Base-by-base conservation (phyloP, 2,329 filamentous ascomycete species). In the Aspergillus sp. region DNA sequence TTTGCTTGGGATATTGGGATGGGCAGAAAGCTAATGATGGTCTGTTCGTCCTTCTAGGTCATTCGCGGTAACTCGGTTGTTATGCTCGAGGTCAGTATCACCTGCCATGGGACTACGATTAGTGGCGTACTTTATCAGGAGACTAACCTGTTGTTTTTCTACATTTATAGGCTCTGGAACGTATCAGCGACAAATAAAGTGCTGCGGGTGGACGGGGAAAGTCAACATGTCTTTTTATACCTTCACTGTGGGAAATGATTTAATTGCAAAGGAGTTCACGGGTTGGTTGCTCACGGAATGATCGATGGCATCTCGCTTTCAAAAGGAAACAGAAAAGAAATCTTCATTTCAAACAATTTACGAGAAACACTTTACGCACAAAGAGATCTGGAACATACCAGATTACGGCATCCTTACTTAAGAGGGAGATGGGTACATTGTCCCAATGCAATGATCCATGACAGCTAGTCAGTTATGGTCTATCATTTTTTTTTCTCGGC, bases 1-100 rank as follows among this genome's bases (percentile, higher is more conserved):
- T 36, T 36, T 36, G 32, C 10, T 2, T 10, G 12, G 6, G 12
- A 21, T 28, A n/a, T 21, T 17, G 8, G 6, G 5, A 2, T 7
- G 28, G 28, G 28, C 41, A 32, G n/a, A 13, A 10, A n/a, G 8
- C 66, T 68, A 60, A 67, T 55, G 7, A 9, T 32, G 28, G 28
- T 45, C 17, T 36, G 5, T 36, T 36, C 12, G 32, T 15, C 32
- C 30, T 28, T 54, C 28, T 63, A 92, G 90, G 91, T 97, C 66
- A 97, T 99, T 72, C 91, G 96, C 69, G 95, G 95, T 66, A 99
- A 99, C 80, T 97, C 94, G 2, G 93, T 99, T 25, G 93, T 99
- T 58, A 97, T 99, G 94, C 86, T 99, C 58, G 96, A 99, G 80
- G 91, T 77, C 58, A 51, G 69, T 69, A 50, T 36, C 38, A 56